Evolutionary conservation across 2,329 filamentous ascomycete species (phyloP), one percentile per base, ranked within the genome.

Genomic region (Botrytis hyacinthi): DNA sequence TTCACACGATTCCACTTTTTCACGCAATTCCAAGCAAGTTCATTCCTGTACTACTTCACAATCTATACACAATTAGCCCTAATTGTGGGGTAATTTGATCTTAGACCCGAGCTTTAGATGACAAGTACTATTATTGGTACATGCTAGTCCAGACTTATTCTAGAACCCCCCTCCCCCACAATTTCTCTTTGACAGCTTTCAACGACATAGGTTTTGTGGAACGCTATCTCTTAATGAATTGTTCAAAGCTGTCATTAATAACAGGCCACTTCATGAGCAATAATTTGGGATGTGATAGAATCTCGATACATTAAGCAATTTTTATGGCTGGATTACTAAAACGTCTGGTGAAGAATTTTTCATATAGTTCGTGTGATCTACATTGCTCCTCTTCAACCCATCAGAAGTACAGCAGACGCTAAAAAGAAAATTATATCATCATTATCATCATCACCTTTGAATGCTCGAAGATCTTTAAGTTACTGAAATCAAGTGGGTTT

Each of bases 401-500:
- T 3, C 14, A 29, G 6, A 18, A 57, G 3, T 29, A 9, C n/a
- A 8, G 3, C 3, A 29, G n/a, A 29, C 51, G 7, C n/a, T 57
- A 57, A 57, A 57, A 29, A 1, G 2, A 0, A 3, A 57, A 8
- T 20, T 12, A 37, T 35, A 35, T 1, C 16, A 35, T 1, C 7
- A 20, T 22, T 10, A 40, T 40, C n/a, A n/a, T n/a, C n/a, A n/a
- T n/a, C n/a, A n/a, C n/a, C n/a, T n/a, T n/a, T n/a, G n/a, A 18
- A 3, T 18, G 1, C 1, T 29, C 6, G 5, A 29, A 57, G 14
- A 29, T 16, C 6, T 57, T 29, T 1, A 18, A 29, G n/a, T 57
- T 29, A 9, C n/a, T 2, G 16, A 4, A 18, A 2, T 16, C 9
- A 57, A 57, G 0, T 4, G 0, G 6, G 14, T 9, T 29, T 29